These are phyloP conservation scores for Globisporangium rhizosaccharum DNA, from an alignment of 352 stramenopile species.

Conservation along the genomic window DNA sequence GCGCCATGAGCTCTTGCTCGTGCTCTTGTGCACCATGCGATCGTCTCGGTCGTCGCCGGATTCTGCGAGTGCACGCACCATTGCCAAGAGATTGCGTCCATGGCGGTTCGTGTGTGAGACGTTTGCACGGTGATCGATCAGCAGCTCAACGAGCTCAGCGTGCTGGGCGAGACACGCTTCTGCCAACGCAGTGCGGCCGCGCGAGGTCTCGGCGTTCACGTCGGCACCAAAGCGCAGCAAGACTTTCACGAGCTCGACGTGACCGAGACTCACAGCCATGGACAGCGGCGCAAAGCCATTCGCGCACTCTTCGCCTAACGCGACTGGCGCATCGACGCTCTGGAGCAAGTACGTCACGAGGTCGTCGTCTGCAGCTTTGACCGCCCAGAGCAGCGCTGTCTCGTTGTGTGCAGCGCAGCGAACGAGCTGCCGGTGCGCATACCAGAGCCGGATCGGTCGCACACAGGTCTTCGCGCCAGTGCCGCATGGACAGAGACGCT, in stretches of 20 bases:
- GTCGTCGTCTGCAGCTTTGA: slow-evolving; percentile 61
- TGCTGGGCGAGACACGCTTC: slow-evolving; percentile 58
- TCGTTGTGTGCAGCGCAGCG: slow-evolving; percentile 46
- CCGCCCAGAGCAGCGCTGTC: slow-evolving; percentile 48
- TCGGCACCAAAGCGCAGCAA: slow-evolving; percentile 62
- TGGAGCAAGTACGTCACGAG: slow-evolving; percentile 59
- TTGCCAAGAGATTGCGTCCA: slow-evolving; percentile 36
- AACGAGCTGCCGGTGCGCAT: slow-evolving; percentile 29
- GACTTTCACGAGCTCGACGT: slow-evolving; percentile 43
- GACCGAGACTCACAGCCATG: slow-evolving; percentile 38
- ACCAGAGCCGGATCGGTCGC: slow-evolving; percentile 59
- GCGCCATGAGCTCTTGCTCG: slow-evolving; percentile 8
- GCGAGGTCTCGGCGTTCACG: slow-evolving; percentile 64
- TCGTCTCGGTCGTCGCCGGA: background rate
- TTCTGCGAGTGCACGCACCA: slow-evolving; percentile 30
- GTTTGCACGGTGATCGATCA: slow-evolving; percentile 57
- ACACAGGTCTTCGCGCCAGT: slow-evolving; percentile 40
- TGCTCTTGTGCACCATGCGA: background rate
- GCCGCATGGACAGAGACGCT: slow-evolving; percentile 59
- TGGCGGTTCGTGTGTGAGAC: slow-evolving; percentile 62
- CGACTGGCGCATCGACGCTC: slow-evolving; percentile 22
- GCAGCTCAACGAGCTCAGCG: slow-evolving; percentile 35
- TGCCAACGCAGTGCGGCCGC: slow-evolving; percentile 51
- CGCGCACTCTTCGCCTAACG: slow-evolving; percentile 52
- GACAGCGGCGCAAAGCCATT: slow-evolving; percentile 66